Evolutionary conservation across 257 asterid genomes (phyloP).

Genomic region (Coffea canephora): DNA sequence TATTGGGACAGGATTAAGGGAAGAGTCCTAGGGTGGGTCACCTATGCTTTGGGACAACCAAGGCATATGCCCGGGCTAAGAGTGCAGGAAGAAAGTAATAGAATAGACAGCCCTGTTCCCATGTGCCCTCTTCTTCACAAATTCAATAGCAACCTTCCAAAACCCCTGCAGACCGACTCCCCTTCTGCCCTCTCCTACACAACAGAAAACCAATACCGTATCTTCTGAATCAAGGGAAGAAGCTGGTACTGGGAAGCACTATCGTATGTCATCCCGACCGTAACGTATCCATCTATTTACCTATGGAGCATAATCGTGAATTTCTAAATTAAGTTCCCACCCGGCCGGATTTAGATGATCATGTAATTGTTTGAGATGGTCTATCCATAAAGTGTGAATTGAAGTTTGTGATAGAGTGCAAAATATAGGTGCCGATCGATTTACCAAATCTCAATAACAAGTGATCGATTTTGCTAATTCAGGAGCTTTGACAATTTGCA

Average conservation of each 20-base stretch:
- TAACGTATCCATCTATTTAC: not conserved
- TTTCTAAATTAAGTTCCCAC: not conserved
- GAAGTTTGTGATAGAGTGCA: not conserved
- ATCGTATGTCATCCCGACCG: not conserved
- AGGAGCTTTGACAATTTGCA: too few species aligned
- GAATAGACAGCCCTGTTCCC: slow-evolving; percentile 72
- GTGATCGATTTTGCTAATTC: too few species aligned
- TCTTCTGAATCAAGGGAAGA: slow-evolving; percentile 14
- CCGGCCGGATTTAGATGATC: too few species aligned
- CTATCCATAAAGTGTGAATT: not conserved
- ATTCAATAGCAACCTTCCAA: slow-evolving; percentile 78
- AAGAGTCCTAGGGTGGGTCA: slow-evolving; percentile 53
- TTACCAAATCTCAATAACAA: too few species aligned
- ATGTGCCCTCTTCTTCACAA: slow-evolving; percentile 39
- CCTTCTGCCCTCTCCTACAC: not conserved
- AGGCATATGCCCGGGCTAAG: slow-evolving; percentile 58
- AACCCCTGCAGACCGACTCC: slow-evolving; percentile 30
- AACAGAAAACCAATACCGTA: not conserved
- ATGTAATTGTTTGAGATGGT: too few species aligned
- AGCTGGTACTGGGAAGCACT: slow-evolving; percentile 17
- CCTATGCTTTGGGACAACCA: slow-evolving; percentile 69
- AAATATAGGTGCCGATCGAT: too few species aligned
- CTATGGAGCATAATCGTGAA: not conserved
- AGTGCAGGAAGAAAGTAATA: slow-evolving; percentile 49
- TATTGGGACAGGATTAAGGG: slow-evolving; percentile 69